Base-by-base conservation (phyloP, 2,329 filamentous ascomycete species). In the Microascus cirrosus region DNA sequence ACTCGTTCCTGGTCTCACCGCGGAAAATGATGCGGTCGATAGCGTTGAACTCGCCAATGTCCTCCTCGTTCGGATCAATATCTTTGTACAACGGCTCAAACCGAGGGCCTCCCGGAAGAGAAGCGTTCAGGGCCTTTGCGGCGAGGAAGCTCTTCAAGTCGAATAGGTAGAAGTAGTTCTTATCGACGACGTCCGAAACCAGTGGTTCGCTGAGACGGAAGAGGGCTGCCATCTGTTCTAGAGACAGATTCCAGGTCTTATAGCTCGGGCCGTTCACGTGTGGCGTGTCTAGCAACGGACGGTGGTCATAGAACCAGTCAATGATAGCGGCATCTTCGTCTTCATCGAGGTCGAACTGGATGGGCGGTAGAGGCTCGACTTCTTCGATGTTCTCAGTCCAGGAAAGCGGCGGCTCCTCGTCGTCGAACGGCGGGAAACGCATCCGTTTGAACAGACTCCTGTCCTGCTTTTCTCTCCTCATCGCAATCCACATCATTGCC, bases 381-480 rank as follows among this genome's bases (percentile, higher is more conserved):
- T 97, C 94, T 72, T 99, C 94, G 63, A 99, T 93, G 68, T 99
- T 99, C 71, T 99, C 95, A 11, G 93, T 95, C 90, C 94, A 99
- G 1, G 91, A 96, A 64, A 99, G 78, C 13, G 94, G 95, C 5
- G 94, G 95, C 68, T 99, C 94, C 75, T 99, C 94, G 68, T 99
- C 95, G 65, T 99, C 94, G 65, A 99, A 99, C 0, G 95, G 95
- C 20, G 94, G 94, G 66, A 99, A 99, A 65, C 95, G 85, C 94
- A 99, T 99, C 63, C 94, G 85, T 78, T 99, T 99, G 80, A 99
- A 99, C 65, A 97, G 84, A 68, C 93, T 79, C 71, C 94, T 80
- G 67, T 99, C 94, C 68, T 91, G 94, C 79, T 99, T 99, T 70
- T 99, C 94, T 65, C 95, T 88, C 65, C 94, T 85, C 94, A 99